Conservation (phyloP, 148 eudicot species). For the Chenopodium formosanum region DNA sequence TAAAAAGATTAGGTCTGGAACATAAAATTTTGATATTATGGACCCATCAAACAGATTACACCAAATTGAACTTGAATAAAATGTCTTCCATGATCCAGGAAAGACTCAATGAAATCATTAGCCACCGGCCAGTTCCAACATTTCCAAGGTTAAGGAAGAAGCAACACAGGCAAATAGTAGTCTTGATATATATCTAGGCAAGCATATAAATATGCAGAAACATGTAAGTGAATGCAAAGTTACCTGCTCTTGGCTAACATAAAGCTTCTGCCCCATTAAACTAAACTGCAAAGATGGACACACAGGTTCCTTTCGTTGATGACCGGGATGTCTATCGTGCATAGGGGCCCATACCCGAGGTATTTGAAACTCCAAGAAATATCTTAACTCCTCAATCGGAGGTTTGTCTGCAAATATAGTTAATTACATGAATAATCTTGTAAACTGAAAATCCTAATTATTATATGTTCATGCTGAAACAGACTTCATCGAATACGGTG, state of each 20-base stretch:
- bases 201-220: not conserved
- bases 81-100: not conserved
- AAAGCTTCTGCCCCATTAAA: slow-evolving; percentile 95
- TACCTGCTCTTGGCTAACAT: slow-evolving; percentile 93
- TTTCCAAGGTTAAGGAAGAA: not conserved
- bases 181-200: not conserved
- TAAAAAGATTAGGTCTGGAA: not conserved
- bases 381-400: slow-evolving; percentile 87
- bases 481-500: slow-evolving; percentile 2
- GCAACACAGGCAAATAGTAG: not conserved
- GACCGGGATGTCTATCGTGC: slow-evolving; percentile 67
- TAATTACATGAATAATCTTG: slow-evolving; percentile 6
- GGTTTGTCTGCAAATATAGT: slow-evolving; percentile 70
- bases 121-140: not conserved
- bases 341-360: slow-evolving; percentile 87
- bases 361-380: slow-evolving; percentile 85
- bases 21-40: not conserved
- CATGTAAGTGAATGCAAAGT: slow-evolving; percentile 1
- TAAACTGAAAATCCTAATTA: not conserved
- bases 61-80: not conserved
- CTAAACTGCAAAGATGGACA: slow-evolving; percentile 94
- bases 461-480: not conserved
- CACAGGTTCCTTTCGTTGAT: slow-evolving; percentile 83
- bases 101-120: not conserved
- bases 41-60: not conserved